Base-by-base conservation (phyloP, 2,329 filamentous ascomycete genomes). In the Geosmithia morbida region DNA sequence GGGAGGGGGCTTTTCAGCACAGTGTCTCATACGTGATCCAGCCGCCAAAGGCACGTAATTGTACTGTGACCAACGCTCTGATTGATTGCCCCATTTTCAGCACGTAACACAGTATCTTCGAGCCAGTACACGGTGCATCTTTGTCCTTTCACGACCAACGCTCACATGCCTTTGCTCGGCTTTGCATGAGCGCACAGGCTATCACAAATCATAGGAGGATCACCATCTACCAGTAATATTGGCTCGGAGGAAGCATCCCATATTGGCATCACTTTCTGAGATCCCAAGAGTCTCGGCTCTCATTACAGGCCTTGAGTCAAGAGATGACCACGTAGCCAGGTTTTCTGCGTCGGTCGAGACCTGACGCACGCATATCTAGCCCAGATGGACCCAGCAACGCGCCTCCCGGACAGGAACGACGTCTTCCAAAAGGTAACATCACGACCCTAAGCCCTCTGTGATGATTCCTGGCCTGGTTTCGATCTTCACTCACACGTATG, bases 361-460 rank as follows among this genome's bases (percentile, higher is more conserved):
- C 19, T 19, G 20, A 4, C 26, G 44, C 3, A n/a, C 44, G 33
- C 2, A 13, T 22, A 26, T 10, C 18, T 20, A 17, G 10, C 43
- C 30, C 43, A n/a, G 26, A 61, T 60, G 57, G 54, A 60, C 45
- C 51, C 56, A 42, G 52, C 51, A 45, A 20, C 52, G 7, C 53
- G 46, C 30, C 50, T 48, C 22, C 53, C 54, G 44, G 53, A 56
- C 44, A 55, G 59, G 49, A 61, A 59, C 20, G 57, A 56, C 48
- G 54, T 62, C 47, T 62, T 62, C 49, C 60, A 61, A 49, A 57
- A 50, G 49, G 60, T 62, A 30, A 52, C 41, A 1, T 6, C 11
- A n/a, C 10, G 2, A 41, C 40, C 26, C 45, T 7, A 51, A 49
- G 2, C 14, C 16, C 45, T 47, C 13, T 37, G 3, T 7, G 6